Evolutionary conservation across 768 basidiomycete species (phyloP), one percentile per base, ranked within the genome.

Genomic region (Pleurotus ostreatus): DNA sequence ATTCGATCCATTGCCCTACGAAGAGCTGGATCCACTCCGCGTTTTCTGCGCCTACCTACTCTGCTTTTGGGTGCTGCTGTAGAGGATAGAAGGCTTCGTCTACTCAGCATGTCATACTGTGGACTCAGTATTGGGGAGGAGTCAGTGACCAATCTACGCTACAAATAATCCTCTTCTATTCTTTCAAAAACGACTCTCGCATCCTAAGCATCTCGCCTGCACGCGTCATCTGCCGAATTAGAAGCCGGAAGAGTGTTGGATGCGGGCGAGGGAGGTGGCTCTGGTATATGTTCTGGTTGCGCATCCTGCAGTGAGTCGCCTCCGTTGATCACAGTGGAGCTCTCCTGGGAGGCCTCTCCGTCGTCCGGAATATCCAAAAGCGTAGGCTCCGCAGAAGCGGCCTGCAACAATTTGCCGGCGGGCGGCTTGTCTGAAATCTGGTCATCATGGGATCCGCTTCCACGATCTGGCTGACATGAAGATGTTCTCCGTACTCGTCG

Each of bases 261-360:
- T 16, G 76, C 65, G 6, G 79, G 81, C 4, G 84, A 86, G 16
- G 77, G 74, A 26, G 83, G 82, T 25, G 83, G 83, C 62, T 86
- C 85, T 6, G 80, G 78, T 4, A 81, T 67, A 62, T 84, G 79
- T 48, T 83, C 81, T 55, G 68, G 65, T 53, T 70, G 70, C 38
- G 57, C 53, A n/a, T 53, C 55, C 22, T 20, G 51, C 49, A 15
- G 59, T 54, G 34, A 60, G 65, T 20, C 61, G 56, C 60, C 61
- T n/a, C 61, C 59, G 46, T 63, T 72, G 61, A 52, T 66, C 57
- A 60, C 66, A 65, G 37, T 37, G 13, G 62, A 59, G 1, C 62
- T 66, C 22, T 66, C 67, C 22, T 70, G 68, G 9, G 59, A 59
- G n/a, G 59, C 49, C 22, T 62, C n/a, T 26, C 55, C 18, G 44